These are phyloP conservation scores for Rhodotorula mucilaginosa DNA, from an alignment of 1,284 basidiomycete genomes.

Conservation along the genomic window DNA sequence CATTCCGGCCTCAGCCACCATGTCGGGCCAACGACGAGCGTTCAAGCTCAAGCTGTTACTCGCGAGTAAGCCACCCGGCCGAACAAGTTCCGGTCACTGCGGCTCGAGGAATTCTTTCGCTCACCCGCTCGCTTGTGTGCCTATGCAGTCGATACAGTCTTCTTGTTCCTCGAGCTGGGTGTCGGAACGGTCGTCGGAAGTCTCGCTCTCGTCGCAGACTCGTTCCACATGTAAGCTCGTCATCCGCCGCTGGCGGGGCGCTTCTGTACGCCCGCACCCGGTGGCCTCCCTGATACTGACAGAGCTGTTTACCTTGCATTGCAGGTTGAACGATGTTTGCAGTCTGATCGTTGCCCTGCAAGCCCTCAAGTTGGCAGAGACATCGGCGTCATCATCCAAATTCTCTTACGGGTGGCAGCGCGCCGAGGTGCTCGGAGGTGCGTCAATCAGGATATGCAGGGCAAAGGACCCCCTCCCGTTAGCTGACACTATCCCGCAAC, in stretches of 20 bases:
- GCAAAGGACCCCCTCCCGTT: neutral
- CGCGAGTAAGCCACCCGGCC: constrained; percentile 21
- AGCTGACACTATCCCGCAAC: too few species aligned
- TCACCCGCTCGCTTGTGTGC: constrained; percentile 61
- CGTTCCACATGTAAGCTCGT: constrained; percentile 83
- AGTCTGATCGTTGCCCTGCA: constrained; percentile 93
- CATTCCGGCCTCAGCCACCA: neutral
- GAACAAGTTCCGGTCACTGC: too few species aligned
- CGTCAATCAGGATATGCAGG: neutral
- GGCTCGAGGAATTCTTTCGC: constrained; percentile 46
- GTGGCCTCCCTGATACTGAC: neutral
- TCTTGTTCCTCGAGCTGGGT: constrained; percentile 90
- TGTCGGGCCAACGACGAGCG: constrained; percentile 16
- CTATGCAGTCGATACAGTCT: constrained; percentile 69
- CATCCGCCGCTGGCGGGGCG: neutral
- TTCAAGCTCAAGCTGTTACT: constrained; percentile 39
- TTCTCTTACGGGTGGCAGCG: constrained; percentile 97
- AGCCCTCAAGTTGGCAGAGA: constrained; percentile 65
- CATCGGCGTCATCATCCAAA: constrained; percentile 54
- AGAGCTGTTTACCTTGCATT: neutral
- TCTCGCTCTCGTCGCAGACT: constrained; percentile 77
- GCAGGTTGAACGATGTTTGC: constrained; percentile 66
- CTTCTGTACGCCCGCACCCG: neutral
- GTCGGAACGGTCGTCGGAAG: constrained; percentile 56
- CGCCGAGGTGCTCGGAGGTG: constrained; percentile 88